Base-by-base conservation (phyloP, 305 asterid species). In the Plantago coronopus region DNA sequence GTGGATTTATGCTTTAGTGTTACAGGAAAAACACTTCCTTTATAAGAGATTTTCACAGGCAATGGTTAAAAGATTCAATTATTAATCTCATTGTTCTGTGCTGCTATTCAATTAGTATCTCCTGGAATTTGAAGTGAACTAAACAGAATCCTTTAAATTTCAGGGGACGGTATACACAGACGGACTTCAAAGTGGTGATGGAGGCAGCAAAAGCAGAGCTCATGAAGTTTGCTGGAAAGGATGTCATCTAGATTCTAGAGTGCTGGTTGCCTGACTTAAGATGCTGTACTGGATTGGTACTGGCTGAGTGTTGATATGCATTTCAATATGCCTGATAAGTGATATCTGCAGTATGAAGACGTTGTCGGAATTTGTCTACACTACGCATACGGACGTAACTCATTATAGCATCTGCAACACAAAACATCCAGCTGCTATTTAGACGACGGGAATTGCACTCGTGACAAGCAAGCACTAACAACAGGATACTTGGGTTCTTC, bases 131-230 rank as follows among this genome's bases (percentile, higher is more conserved):
- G 7, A 9, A 31, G 17, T 1, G 25, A 22, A 44, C 9, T 67
- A 46, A 18, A 9, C 23, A 61, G 34, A 60, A 57, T 21, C 48
- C 44, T 40, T 38, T 64, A 56, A 55, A 69, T 67, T 79, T 70
- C 86, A 93, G 99, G 97, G 96, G 96, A 63, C 79, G 97, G 69
- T 87, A 93, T 62, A 72, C 69, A 68, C 82, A 85, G 44, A 65
- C 83, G 48, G 94, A 93, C 73, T 93, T 93, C 75, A 76, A 81
- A 75, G 80, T 79, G 11, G 65, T 93, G 42, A 87, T 87, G 85
- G 96, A 89, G 72, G 96, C 93, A 61, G 94, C 97, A 23, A 83
- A 82, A 72, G 76, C 69, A 61, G 99, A 83, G 64, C 97, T 93
- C 76, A 48, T 89, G 48, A 75, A 72, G 53, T 71, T 72, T 66